phyloP scores from a whole-genome alignment of 2,329 filamentous ascomycete genomes.

The Calonectria multiphialidica region DNA sequence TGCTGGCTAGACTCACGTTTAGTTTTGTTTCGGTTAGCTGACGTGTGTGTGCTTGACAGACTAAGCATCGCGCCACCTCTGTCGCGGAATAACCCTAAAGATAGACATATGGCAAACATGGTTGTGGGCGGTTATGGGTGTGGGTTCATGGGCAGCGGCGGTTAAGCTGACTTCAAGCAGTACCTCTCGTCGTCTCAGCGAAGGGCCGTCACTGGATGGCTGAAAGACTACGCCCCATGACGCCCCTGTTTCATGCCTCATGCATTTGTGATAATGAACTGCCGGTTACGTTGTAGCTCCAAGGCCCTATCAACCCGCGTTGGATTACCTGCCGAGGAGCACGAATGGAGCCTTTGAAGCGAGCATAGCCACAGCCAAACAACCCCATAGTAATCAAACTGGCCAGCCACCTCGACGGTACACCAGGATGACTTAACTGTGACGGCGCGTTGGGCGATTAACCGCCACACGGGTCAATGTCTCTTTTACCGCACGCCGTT shows the following conservation, averaged over 20 bases:
- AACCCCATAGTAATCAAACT: background rate
- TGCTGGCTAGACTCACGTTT: background rate
- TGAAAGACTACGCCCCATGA: background rate
- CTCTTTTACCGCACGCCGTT: background rate
- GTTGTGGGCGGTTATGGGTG: background rate
- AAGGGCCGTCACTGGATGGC: background rate
- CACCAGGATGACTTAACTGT: background rate
- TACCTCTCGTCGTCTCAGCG: background rate
- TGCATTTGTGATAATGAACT: background rate
- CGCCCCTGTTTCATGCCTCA: background rate
- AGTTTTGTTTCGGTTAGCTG: background rate
- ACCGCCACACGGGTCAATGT: background rate
- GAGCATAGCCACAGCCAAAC: background rate
- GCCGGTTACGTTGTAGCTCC: background rate
- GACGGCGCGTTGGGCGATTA: background rate
- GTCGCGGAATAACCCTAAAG: background rate
- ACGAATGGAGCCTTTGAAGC: background rate
- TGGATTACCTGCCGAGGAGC: background rate
- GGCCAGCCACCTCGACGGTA: background rate
- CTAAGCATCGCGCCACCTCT: background rate
- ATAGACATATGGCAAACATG: background rate
- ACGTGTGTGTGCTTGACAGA: background rate
- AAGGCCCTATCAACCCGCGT: background rate
- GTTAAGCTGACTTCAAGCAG: background rate
- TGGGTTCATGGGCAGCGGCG: background rate